A percentile compares a stretch with the other conserved stretches of the same genome.
These are phyloP conservation scores for Debaryomyces subglobosus DNA, from an alignment of 1,139 yeast species.

Conservation along the genomic window DNA sequence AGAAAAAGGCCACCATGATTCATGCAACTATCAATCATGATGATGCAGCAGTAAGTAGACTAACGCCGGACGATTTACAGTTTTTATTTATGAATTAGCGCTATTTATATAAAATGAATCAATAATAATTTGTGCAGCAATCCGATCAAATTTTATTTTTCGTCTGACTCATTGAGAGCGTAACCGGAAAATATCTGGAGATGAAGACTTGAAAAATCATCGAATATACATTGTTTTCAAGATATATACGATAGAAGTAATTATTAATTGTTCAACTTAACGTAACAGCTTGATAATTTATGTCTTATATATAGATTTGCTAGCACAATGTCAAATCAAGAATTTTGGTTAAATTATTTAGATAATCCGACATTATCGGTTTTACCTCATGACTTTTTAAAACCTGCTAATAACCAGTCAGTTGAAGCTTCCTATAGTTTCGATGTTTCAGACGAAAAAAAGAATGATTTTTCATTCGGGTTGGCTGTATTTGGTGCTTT, in stretches of 20 bases:
- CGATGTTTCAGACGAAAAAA: constrained; percentile 29
- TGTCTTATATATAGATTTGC: constrained; percentile 2
- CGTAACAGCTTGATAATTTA: background rate
- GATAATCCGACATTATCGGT: constrained; percentile 85
- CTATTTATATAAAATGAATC: constrained; percentile 3
- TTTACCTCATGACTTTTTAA: constrained; percentile 83
- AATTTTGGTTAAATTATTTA: constrained; percentile 69
- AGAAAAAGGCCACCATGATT: constrained; percentile 97
- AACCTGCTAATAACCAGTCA: constrained; percentile 71
- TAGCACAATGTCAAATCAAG: constrained; percentile 17
- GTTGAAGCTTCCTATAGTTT: constrained; percentile 62
- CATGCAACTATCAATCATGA: constrained; percentile 93
- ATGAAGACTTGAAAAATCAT: constrained; percentile 1
- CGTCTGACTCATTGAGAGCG: constrained; percentile 7
- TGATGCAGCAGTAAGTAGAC: constrained; percentile 81
- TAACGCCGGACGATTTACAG: constrained; percentile 93
- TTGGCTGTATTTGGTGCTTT: constrained; percentile 74
- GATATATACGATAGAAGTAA: background rate
- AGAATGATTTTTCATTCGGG: constrained; percentile 49
- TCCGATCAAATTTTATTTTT: constrained; percentile 1
- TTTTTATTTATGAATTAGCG: constrained; percentile 77
- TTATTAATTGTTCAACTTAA: background rate
- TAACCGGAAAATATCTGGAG: constrained; percentile 1
- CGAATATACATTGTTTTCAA: background rate
- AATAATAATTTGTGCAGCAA: background rate